Evolutionary conservation across 2,329 filamentous ascomycete genomes (phyloP).

Genomic region (Talaromyces sp.): DNA sequence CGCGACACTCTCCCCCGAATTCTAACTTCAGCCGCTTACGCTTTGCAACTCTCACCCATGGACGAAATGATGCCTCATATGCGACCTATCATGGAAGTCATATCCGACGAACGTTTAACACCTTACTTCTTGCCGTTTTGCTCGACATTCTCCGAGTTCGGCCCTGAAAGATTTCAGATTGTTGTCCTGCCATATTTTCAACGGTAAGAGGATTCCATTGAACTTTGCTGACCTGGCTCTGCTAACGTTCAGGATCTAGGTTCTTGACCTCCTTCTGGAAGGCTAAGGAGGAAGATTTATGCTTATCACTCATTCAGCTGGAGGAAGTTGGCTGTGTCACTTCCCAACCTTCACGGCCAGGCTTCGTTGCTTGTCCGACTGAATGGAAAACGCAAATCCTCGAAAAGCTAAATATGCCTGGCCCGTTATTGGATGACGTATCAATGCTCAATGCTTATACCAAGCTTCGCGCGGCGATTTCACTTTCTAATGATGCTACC

Average conservation of each 20-base stretch:
- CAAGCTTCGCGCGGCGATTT: slow-evolving; percentile 56
- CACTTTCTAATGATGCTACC: slow-evolving; percentile 55
- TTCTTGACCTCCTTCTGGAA: slow-evolving; percentile 72
- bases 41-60: slow-evolving; percentile 71
- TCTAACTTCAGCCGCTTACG: slow-evolving; percentile 53
- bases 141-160: slow-evolving; percentile 69
- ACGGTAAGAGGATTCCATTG: slow-evolving; percentile 46
- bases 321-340: slow-evolving; percentile 48
- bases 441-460: slow-evolving; percentile 65
- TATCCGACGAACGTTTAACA: slow-evolving; percentile 63
- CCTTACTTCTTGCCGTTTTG: slow-evolving; percentile 80
- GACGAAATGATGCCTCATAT: slow-evolving; percentile 70
- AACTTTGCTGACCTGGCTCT: slow-evolving; percentile 5
- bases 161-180: slow-evolving; percentile 67
- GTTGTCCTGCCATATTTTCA: slow-evolving; percentile 79
- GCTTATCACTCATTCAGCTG: slow-evolving; percentile 62
- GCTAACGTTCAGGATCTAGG: slow-evolving; percentile 36
- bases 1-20: slow-evolving; percentile 29
- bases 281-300: slow-evolving; percentile 62
- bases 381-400: slow-evolving; percentile 68
- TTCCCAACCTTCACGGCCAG: slow-evolving; percentile 37
- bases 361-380: slow-evolving; percentile 37
- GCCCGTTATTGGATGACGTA: slow-evolving; percentile 51
- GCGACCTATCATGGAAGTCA: slow-evolving; percentile 57
- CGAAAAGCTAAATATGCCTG: slow-evolving; percentile 55